Conservation (phyloP, 2,329 filamentous ascomycete genomes). For the Trichothecium roseum region DNA sequence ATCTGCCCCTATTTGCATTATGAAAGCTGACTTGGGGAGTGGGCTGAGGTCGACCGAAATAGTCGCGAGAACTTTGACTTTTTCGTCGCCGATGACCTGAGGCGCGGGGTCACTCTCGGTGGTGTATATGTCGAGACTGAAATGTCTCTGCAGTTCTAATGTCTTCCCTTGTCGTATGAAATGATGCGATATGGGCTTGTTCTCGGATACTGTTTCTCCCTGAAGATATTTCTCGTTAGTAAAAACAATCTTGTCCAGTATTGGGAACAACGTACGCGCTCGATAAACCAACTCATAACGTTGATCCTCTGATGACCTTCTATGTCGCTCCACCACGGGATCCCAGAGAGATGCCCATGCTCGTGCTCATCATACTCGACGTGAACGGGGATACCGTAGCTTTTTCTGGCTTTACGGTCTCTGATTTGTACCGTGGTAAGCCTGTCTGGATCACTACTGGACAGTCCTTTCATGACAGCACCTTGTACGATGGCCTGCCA, state of each 20-base stretch:
- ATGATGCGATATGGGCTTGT: slow-evolving; percentile 21
- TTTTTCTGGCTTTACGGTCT: slow-evolving; percentile 30
- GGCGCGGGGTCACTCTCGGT: slow-evolving; percentile 16
- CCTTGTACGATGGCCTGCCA: slow-evolving; percentile 38
- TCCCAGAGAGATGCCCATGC: slow-evolving; percentile 19
- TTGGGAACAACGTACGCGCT: slow-evolving; percentile 14
- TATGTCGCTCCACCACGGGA: slow-evolving; percentile 24
- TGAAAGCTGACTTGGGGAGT: slow-evolving; percentile 25
- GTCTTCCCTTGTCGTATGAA: no score
- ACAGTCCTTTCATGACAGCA: slow-evolving; percentile 37
- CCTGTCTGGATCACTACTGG: slow-evolving; percentile 20
- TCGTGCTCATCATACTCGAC: slow-evolving; percentile 17
- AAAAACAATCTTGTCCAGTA: no score
- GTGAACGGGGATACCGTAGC: slow-evolving; percentile 28
- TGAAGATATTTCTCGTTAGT: slow-evolving; percentile 7
- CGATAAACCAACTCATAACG: slow-evolving; percentile 34
- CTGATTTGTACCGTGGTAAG: slow-evolving; percentile 25
- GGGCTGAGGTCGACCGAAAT: slow-evolving; percentile 29
- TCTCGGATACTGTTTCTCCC: slow-evolving; percentile 28
- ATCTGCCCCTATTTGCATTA: slow-evolving; percentile 22
- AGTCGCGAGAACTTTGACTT: slow-evolving; percentile 23
- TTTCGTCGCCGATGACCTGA: slow-evolving; percentile 20
- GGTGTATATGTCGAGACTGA: no score
- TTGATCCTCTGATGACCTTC: slow-evolving; percentile 26
- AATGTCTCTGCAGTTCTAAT: no score